Evolutionary conservation across 768 basidiomycete species (phyloP).

Genomic region (Podaxis sp.): DNA sequence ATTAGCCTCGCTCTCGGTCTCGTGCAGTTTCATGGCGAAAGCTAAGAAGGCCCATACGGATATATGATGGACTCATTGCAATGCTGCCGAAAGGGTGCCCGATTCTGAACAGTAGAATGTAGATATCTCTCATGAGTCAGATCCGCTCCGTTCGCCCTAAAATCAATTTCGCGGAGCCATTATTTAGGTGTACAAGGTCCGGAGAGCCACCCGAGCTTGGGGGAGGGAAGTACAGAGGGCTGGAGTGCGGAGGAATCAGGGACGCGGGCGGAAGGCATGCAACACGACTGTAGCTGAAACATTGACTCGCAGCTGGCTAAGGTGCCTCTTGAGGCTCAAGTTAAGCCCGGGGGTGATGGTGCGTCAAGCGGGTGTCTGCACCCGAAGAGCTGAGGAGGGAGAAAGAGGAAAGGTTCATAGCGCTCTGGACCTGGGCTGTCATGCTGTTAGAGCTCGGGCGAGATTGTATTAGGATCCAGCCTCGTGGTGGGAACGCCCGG

Average conservation of each 20-base stretch:
- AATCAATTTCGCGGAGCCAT: not conserved
- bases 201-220: not conserved
- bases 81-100: not conserved
- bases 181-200: not conserved
- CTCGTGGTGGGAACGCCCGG: not conserved
- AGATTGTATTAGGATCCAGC: constrained; percentile 1
- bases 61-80: not conserved
- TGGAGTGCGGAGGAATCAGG: too few species aligned
- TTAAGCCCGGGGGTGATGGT: not conserved
- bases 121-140: too few species aligned
- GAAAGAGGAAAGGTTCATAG: constrained; percentile 8
- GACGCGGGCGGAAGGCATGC: not conserved
- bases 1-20: not conserved
- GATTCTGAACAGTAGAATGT: too few species aligned
- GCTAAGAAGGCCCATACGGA: not conserved
- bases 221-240: not conserved
- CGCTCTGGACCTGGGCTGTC: not conserved
- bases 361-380: not conserved
- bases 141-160: too few species aligned
- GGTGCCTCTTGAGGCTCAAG: not conserved
- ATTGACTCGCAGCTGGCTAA: not conserved
- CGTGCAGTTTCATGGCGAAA: not conserved
- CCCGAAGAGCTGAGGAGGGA: constrained; percentile 1
- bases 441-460: not conserved
- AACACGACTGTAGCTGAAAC: not conserved